phyloP scores from a whole-genome alignment of 2,329 filamentous ascomycete genomes.

The Sporothrix inflata region DNA sequence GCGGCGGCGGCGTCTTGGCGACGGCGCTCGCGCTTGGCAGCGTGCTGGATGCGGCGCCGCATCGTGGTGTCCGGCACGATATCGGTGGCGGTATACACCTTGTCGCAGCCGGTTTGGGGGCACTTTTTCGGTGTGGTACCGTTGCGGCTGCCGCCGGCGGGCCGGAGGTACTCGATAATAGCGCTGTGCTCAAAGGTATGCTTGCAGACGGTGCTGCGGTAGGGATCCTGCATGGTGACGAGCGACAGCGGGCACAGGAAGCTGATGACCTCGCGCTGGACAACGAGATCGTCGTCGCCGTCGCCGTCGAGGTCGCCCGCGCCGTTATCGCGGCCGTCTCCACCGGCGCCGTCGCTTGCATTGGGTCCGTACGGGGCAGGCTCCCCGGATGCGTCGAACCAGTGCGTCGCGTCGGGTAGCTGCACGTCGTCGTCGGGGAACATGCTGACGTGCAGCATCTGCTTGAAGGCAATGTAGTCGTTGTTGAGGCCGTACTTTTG shows the following conservation, averaged over 20 bases:
- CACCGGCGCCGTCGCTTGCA: conserved; percentile 37
- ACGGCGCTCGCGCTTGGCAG: conserved; percentile 49
- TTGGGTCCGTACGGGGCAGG: conserved; percentile 38
- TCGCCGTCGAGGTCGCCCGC: conserved; percentile 53
- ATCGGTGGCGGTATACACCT: conserved; percentile 55
- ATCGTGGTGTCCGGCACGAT: conserved; percentile 61
- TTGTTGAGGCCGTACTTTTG: conserved; percentile 60
- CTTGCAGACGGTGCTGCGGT: conserved; percentile 67
- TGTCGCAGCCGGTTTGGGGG: conserved; percentile 66
- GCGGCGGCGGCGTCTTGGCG: conserved; percentile 42
- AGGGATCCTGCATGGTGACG: conserved; percentile 65
- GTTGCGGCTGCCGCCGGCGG: conserved; percentile 17
- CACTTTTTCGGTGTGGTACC: conserved; percentile 50
- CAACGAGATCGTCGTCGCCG: conserved; percentile 69
- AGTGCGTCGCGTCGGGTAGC: conserved; percentile 56
- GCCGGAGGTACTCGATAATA: conserved; percentile 58
- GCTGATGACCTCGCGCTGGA: conserved; percentile 65
- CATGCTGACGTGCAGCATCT: conserved; percentile 58
- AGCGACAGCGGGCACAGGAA: conserved; percentile 73
- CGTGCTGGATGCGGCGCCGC: conserved; percentile 61
- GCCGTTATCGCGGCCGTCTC: conserved; percentile 37
- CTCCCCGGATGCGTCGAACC: conserved; percentile 55
- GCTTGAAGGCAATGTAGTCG: conserved; percentile 63
- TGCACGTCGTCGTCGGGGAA: conserved; percentile 54
- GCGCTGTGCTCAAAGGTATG: conserved; percentile 72